Evolutionary conservation across 345 rosid species (phyloP), one percentile per base, ranked within the genome.

Genomic region (Acer campestre): DNA sequence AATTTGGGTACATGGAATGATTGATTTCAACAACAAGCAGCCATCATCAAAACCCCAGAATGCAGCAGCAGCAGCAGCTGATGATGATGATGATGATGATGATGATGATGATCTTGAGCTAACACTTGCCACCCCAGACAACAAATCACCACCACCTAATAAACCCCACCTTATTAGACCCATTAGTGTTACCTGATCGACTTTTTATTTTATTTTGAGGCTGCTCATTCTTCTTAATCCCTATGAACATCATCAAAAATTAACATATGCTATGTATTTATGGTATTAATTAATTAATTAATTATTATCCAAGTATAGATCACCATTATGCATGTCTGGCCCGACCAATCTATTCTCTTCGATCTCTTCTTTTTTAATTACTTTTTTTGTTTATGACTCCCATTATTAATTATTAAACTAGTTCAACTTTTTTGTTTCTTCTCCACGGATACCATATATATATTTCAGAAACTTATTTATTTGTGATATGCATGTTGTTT

Each of bases 41-140:
- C 71, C 63, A 35, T 35, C 58, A 68, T 27, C 70, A 44, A 16
- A 71, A 61, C n/a, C 78, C 11, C n/a, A 73, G 29, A 67, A 55
- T 53, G 38, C 12, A 11, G 68, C 38, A 7, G 22, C 35, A 22
- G 69, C 48, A 1, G 82, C 82, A 4, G 38, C 4, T 35, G 38
- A 35, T 35, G 38, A 29, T 29, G 31, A 29, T 29, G 31, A 29
- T 29, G 31, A 29, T 29, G 31, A 29, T 29, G 31, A 29, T 29
- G 31, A 31, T 51, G 7, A 16, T 53, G n/a, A 53, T 66, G 84
- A 86, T 80, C 77, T 90, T 40, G 90, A 87, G 77, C 94, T 90
- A 70, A 89, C 61, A 10, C 92, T 89, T 18, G 86, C 88, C 8
- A 86, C 80, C 62, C 82, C 94, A 62, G 79, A 78, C 5, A 44